phyloP scores from a whole-genome alignment of 2,329 filamentous ascomycete species.

The Neofusicoccum sp. region DNA sequence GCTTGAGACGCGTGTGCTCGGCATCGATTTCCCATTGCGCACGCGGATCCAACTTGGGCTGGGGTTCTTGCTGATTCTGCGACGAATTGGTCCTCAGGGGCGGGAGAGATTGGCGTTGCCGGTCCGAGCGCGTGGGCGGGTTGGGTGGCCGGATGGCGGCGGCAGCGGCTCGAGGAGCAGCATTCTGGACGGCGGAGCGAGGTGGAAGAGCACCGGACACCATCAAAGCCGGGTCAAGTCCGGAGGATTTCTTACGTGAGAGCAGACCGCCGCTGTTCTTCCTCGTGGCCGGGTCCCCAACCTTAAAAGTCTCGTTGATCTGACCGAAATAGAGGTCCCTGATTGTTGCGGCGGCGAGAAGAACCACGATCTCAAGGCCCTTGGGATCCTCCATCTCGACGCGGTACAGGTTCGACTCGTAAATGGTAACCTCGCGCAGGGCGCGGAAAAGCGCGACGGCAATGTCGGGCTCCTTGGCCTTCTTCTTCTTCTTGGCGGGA shows the following conservation, averaged over 20 bases:
- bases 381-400: constrained; percentile 94
- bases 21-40: constrained; percentile 53
- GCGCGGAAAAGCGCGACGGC: constrained; percentile 81
- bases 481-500: constrained; percentile 64
- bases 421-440: constrained; percentile 77
- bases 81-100: constrained; percentile 28
- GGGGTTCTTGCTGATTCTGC: constrained; percentile 28
- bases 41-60: constrained; percentile 48
- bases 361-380: constrained; percentile 79
- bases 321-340: constrained; percentile 63
- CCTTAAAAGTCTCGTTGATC: constrained; percentile 75
- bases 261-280: constrained; percentile 38
- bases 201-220: background rate
- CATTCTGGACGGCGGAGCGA: background rate
- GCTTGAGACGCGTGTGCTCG: constrained; percentile 46
- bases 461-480: constrained; percentile 87
- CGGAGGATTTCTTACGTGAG: constrained; percentile 35
- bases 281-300: constrained; percentile 47
- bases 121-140: constrained; percentile 17
- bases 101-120: constrained; percentile 31
- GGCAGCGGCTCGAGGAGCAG: background rate
- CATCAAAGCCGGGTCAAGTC: constrained; percentile 18
- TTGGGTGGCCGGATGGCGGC: background rate
- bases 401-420: constrained; percentile 86
- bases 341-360: constrained; percentile 60